Conservation (phyloP, 345 rosid species). For the Boechera divaricarpa region DNA sequence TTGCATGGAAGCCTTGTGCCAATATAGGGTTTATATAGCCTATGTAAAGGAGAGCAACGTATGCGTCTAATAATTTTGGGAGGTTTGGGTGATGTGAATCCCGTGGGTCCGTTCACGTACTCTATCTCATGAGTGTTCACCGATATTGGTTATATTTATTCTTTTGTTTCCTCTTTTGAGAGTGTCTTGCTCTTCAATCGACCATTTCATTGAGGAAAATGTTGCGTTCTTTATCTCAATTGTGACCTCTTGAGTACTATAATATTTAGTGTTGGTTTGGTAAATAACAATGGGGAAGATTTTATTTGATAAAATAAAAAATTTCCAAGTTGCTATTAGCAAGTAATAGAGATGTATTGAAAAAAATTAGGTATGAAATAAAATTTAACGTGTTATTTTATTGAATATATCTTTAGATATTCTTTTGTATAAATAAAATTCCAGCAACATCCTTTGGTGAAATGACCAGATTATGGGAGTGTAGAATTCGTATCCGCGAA, state of each 20-base stretch:
- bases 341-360: too few relatives aligned
- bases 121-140: neutral
- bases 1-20: slow-evolving; percentile 21
- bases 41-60: neutral
- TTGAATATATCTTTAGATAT: too few relatives aligned
- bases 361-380: too few relatives aligned
- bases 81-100: slow-evolving; percentile 27
- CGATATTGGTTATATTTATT: neutral
- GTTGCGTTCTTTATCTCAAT: neutral
- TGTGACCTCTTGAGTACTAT: neutral
- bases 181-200: neutral
- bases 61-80: slow-evolving; percentile 7
- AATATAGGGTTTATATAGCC: slow-evolving; percentile 39
- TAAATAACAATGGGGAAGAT: too few relatives aligned
- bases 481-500: too few relatives aligned
- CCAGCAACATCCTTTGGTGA: too few relatives aligned
- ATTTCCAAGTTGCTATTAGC: too few relatives aligned
- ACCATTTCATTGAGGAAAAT: neutral
- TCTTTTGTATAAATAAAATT: too few relatives aligned
- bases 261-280: too few relatives aligned
- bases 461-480: too few relatives aligned
- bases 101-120: slow-evolving; percentile 16
- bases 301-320: too few relatives aligned
- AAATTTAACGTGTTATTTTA: too few relatives aligned
- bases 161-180: neutral